Evolutionary conservation across 176 grass and related monocot species (phyloP).

Genomic region (Tillandsia fasciculata): DNA sequence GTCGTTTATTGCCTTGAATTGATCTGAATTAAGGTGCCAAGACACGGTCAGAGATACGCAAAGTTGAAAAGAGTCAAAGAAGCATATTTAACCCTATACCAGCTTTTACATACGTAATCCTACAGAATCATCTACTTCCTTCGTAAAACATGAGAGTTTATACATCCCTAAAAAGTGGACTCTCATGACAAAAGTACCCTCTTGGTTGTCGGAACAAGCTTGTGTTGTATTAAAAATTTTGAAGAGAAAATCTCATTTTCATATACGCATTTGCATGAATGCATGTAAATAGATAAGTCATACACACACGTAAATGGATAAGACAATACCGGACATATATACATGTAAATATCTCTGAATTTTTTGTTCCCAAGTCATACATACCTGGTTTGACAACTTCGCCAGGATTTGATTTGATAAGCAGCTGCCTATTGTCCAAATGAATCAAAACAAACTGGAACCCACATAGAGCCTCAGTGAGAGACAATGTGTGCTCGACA

Average conservation of each 20-base stretch:
- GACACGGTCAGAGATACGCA: not conserved
- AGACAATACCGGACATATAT: not conserved
- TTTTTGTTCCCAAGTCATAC: not conserved
- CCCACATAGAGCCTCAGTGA: constrained; percentile 31
- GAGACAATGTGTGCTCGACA: constrained; percentile 25
- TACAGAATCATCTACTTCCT: too few relatives aligned
- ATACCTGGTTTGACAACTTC: constrained; percentile 35
- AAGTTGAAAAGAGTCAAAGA: not conserved
- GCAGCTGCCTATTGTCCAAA: constrained; percentile 50
- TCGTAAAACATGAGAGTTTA: too few relatives aligned
- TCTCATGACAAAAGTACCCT: too few relatives aligned
- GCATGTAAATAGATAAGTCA: not conserved
- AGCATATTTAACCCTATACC: not conserved
- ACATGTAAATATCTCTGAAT: not conserved
- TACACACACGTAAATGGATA: not conserved
- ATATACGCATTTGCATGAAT: too few relatives aligned
- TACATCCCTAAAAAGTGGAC: too few relatives aligned
- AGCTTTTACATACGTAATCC: not conserved
- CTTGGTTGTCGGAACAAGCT: too few relatives aligned
- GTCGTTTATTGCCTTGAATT: constrained; percentile 76
- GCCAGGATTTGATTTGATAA: constrained; percentile 73
- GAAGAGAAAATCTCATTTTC: too few relatives aligned
- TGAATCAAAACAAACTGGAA: constrained; percentile 32
- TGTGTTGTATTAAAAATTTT: too few relatives aligned
- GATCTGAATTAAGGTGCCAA: constrained; percentile 26